A percentile compares a stretch with the other conserved stretches of the same genome.
These are phyloP conservation scores for Cutaneotrichosporon sp. DNA, from an alignment of 1,284 basidiomycete species.

Conservation along the genomic window DNA sequence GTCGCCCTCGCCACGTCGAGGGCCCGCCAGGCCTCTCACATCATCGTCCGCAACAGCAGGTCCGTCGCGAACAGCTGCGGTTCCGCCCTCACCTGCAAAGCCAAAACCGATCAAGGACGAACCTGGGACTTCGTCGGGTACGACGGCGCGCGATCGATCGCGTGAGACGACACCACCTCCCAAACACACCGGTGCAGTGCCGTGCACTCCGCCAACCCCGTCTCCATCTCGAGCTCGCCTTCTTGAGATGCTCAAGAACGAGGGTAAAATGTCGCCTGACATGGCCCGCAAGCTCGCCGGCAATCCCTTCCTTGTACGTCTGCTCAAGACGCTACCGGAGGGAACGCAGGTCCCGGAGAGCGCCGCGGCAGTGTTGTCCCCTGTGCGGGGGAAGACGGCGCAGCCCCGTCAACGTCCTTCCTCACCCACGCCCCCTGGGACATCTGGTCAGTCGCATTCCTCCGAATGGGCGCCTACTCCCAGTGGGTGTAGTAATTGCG, in stretches of 20 bases:
- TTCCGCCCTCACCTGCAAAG: background rate
- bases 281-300: slow-evolving; percentile 34
- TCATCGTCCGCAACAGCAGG: too few relatives aligned
- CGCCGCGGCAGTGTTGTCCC: too few relatives aligned
- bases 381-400: too few relatives aligned
- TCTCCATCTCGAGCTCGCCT: slow-evolving; percentile 37
- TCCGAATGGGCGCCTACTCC: too few relatives aligned
- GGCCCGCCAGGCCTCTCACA: too few relatives aligned
- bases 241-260: slow-evolving; percentile 32
- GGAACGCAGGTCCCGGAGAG: too few relatives aligned
- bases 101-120: background rate
- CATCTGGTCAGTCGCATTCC: too few relatives aligned
- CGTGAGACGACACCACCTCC: slow-evolving; percentile 21
- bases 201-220: slow-evolving; percentile 36
- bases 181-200: background rate
- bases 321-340: slow-evolving; percentile 38
- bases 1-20: too few relatives aligned
- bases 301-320: slow-evolving; percentile 34
- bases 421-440: too few relatives aligned
- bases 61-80: too few relatives aligned
- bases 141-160: background rate
- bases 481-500: slow-evolving; percentile 39
- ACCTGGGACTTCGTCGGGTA: background rate
- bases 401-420: too few relatives aligned
- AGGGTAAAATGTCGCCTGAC: slow-evolving; percentile 40